Conservation (phyloP, 108 stramenopile genomes). For the Nannochloropsis oceanica region DNA sequence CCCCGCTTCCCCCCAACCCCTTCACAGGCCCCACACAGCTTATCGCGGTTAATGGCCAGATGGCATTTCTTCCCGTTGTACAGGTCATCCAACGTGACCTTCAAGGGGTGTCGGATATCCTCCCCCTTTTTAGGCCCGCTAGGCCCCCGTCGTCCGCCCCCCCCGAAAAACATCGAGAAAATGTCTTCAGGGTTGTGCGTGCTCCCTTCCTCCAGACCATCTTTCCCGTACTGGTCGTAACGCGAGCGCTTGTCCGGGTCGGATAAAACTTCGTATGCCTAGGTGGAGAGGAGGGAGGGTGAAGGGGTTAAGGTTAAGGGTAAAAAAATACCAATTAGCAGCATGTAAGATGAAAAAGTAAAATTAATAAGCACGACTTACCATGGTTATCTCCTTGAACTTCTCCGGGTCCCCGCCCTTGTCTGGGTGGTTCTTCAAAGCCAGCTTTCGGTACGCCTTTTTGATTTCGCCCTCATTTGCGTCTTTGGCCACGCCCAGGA, state of each 20-base stretch:
- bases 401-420: slow-evolving; percentile 52
- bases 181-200: slow-evolving; percentile 52
- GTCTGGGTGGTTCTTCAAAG: slow-evolving; percentile 44
- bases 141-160: slow-evolving; percentile 37
- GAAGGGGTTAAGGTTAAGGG: background rate
- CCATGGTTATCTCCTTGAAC: slow-evolving; percentile 85
- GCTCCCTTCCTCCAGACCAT: slow-evolving; percentile 37
- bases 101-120: slow-evolving; percentile 78
- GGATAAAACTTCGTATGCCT: slow-evolving; percentile 26
- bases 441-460: slow-evolving; percentile 48
- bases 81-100: slow-evolving; percentile 84
- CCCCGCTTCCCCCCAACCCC: slow-evolving; percentile 58
- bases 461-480: slow-evolving; percentile 39
- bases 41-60: slow-evolving; percentile 77
- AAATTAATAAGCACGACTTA: slow-evolving; percentile 60
- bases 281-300: background rate
- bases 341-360: background rate
- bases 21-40: slow-evolving; percentile 64
- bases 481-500: slow-evolving; percentile 38
- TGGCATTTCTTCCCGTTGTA: slow-evolving; percentile 96
- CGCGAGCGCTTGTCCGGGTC: slow-evolving; percentile 37
- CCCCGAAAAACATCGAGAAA: slow-evolving; percentile 91
- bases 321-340: background rate
- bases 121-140: slow-evolving; percentile 65
- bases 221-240: slow-evolving; percentile 91